A percentile compares a stretch with the other conserved stretches of the same genome.
Evolutionary conservation across 208 protist species (phyloP).

Genomic region (Polymyxa betae): DNA sequence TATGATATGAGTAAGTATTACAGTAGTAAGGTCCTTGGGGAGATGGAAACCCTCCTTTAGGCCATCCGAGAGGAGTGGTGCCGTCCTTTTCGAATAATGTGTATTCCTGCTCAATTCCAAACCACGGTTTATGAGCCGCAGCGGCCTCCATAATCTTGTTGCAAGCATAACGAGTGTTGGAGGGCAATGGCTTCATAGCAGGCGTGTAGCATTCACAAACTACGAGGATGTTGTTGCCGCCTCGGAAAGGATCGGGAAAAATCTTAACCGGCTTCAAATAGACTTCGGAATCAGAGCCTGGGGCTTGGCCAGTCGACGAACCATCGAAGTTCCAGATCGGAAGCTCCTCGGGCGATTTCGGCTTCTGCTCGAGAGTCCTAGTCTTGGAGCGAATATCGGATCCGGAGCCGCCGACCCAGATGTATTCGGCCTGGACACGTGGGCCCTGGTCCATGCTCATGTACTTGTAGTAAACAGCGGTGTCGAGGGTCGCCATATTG

Average conservation of each 20-base stretch:
- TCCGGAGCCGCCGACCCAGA: constrained; percentile 73
- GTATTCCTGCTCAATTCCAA: constrained; percentile 85
- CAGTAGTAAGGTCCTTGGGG: constrained; percentile 97
- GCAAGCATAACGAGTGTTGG: constrained; percentile 85
- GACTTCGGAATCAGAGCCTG: constrained; percentile 85
- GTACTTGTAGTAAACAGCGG: constrained; percentile 24
- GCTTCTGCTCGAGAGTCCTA: constrained; percentile 59
- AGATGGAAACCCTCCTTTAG: constrained; percentile 81
- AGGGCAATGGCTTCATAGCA: constrained; percentile 78
- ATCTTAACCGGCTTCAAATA: constrained; percentile 77
- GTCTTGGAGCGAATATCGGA: constrained; percentile 77
- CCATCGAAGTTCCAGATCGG: constrained; percentile 96
- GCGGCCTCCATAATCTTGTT: constrained; percentile 81
- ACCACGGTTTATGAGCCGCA: constrained; percentile 79
- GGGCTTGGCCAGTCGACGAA: constrained; percentile 87
- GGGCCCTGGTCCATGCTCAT: constrained; percentile 44
- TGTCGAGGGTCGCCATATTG: constrained; percentile 47
- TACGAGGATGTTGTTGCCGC: constrained; percentile 77
- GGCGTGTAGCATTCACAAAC: constrained; percentile 82
- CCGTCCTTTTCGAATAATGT: constrained; percentile 75
- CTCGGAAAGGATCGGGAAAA: constrained; percentile 80
- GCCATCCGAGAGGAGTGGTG: constrained; percentile 67
- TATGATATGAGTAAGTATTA: constrained; percentile 63
- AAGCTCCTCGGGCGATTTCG: constrained; percentile 69
- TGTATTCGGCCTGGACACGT: constrained; percentile 67